Percentiles rank a stretch among this genome's conserved stretches.
phyloP scores from a whole-genome alignment of 2,329 filamentous ascomycete species.

The Colletotrichum australisinense region DNA sequence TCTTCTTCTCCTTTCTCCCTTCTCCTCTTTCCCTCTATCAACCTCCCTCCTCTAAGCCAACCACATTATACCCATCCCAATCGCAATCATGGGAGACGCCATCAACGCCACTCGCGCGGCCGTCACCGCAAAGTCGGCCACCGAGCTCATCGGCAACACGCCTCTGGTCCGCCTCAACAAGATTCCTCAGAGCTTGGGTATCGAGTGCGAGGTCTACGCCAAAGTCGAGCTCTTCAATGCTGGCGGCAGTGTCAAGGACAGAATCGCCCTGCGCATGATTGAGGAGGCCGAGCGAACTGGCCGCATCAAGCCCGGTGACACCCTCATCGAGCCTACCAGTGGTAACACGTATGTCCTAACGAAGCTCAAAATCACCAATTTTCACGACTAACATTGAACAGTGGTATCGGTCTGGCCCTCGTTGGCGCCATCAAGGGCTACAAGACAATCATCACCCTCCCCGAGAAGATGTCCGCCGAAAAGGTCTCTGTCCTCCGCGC shows the following conservation, averaged over 20 bases:
- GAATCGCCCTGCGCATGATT: conserved; percentile 97
- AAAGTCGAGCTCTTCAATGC: conserved; percentile 96
- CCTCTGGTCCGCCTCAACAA: conserved; percentile 95
- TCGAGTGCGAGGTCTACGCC: conserved; percentile 89
- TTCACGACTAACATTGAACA: conserved; percentile 40
- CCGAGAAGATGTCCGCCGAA: conserved; percentile 99
- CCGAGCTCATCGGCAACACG: conserved; percentile 93
- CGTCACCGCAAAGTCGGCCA: conserved; percentile 70
- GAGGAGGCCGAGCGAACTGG: conserved; percentile 93
- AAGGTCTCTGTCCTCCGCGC: conserved; percentile 96
- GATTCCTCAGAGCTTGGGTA: conserved; percentile 89
- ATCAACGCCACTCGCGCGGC: conserved; percentile 35
- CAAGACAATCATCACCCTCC: conserved; percentile 97
- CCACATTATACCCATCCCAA: neutral
- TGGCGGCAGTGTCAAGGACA: conserved; percentile 92
- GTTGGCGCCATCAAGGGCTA: conserved; percentile 97
- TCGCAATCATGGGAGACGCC: conserved; percentile 36
- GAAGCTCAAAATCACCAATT: conserved; percentile 39
- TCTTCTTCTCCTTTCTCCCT: neutral
- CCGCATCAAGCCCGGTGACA: conserved; percentile 96
- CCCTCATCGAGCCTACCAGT: conserved; percentile 96
- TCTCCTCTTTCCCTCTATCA: neutral
- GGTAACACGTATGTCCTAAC: conserved; percentile 80
- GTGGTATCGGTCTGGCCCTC: conserved; percentile 91
- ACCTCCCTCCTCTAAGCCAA: neutral